Evolutionary conservation across 805 yeast species (phyloP).

Genomic region (Saccharomycopsis sp.): DNA sequence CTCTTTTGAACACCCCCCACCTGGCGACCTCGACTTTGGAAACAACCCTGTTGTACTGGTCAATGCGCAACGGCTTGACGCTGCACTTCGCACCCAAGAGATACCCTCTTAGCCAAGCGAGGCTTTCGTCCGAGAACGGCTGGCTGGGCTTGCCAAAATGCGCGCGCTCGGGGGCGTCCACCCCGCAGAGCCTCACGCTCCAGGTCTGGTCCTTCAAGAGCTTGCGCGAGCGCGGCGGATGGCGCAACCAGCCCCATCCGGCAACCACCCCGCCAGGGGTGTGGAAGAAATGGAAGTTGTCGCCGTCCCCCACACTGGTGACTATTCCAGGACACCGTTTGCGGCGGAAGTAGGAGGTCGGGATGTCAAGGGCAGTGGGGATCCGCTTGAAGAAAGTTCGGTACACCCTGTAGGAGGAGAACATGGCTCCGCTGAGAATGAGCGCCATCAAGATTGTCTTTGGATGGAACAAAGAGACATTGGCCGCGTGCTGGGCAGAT

Average conservation of each 20-base stretch:
- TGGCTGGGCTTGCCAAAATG: conserved; percentile 94
- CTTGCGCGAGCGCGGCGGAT: conserved; percentile 26
- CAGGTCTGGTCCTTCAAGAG: conserved; percentile 52
- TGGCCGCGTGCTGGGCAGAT: no score
- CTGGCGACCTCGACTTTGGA: conserved; percentile 57
- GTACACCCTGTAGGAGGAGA: conserved; percentile 39
- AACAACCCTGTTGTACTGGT: conserved; percentile 85
- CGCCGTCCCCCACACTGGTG: conserved; percentile 91
- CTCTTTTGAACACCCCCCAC: conserved; percentile 48
- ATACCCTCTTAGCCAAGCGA: conserved; percentile 62
- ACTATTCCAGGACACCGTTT: conserved; percentile 59
- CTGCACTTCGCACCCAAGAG: conserved; percentile 59
- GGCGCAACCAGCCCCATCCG: conserved; percentile 93
- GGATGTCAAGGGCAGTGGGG: conserved; percentile 42
- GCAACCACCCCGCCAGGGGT: conserved; percentile 82
- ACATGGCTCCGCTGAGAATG: conserved; percentile 30
- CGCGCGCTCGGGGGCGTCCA: conserved; percentile 94
- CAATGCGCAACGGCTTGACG: conserved; percentile 70
- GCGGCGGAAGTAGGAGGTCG: conserved; percentile 34
- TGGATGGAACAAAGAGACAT: conserved; percentile 21
- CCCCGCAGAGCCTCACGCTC: conserved; percentile 77
- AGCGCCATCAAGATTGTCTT: conserved; percentile 27
- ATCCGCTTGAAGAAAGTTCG: conserved; percentile 40
- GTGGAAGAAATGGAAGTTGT: conserved; percentile 85
- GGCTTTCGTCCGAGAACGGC: conserved; percentile 76